Conservation (phyloP, 2,329 filamentous ascomycete genomes). For the Aspergillus ochraceus region DNA sequence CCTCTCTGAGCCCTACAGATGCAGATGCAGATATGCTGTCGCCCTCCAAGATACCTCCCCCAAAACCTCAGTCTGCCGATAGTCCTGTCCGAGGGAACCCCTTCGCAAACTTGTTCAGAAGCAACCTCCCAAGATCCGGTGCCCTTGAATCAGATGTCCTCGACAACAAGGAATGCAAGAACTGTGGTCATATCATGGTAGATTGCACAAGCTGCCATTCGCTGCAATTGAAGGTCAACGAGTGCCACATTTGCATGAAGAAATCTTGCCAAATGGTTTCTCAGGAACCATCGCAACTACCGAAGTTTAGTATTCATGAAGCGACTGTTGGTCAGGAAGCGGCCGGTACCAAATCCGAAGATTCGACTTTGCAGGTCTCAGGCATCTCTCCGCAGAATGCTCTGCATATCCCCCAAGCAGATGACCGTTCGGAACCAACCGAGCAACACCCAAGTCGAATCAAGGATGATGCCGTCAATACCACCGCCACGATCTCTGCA, state of each 20-base stretch:
- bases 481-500: neutral
- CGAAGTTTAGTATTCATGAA: neutral
- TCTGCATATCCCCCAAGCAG: neutral
- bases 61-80: neutral
- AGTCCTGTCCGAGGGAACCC: neutral
- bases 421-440: neutral
- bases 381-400: neutral
- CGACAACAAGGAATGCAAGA: neutral
- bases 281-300: neutral
- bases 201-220: slow-evolving; percentile 4
- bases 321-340: neutral
- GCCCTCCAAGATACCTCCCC: neutral
- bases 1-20: neutral
- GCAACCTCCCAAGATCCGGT: neutral
- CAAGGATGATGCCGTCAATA: neutral
- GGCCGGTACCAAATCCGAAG: too few relatives aligned
- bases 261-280: neutral
- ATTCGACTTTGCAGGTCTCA: neutral
- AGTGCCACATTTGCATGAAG: slow-evolving; percentile 6
- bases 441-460: neutral
- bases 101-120: neutral
- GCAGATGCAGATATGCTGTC: neutral
- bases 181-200: slow-evolving; percentile 2
- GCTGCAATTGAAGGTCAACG: neutral
- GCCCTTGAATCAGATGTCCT: neutral